These are phyloP conservation scores for Artemisia tridentata DNA, from an alignment of 129 eudicot species.

Conservation along the genomic window DNA sequence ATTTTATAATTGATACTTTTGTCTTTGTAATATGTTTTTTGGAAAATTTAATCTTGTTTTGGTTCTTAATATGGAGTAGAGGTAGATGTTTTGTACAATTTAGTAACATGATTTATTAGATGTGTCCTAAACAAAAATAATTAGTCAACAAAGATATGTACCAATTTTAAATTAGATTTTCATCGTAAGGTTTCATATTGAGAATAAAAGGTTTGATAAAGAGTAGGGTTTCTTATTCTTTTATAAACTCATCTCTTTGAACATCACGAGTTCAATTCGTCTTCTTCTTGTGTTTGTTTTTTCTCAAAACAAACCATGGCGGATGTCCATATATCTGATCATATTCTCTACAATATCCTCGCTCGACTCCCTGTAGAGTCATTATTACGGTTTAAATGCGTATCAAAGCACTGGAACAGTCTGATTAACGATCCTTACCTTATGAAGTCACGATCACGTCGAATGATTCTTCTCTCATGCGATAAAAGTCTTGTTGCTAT, in stretches of 20 bases:
- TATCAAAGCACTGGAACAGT: not conserved
- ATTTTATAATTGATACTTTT: not conserved
- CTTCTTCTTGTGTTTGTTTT: too few species aligned
- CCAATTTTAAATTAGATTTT: too few species aligned
- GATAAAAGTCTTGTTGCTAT: not conserved
- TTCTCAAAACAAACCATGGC: not conserved
- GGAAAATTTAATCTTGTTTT: conserved; percentile 14
- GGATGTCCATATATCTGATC: not conserved
- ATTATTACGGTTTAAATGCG: not conserved
- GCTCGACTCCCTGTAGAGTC: not conserved
- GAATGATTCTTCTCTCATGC: not conserved
- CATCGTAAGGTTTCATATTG: too few species aligned
- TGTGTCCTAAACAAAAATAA: too few species aligned
- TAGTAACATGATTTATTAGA: too few species aligned
- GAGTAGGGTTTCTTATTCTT: too few species aligned
- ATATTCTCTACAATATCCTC: not conserved
- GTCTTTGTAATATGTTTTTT: not conserved
- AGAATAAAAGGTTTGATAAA: too few species aligned
- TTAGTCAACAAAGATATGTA: too few species aligned
- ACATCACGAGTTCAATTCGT: too few species aligned
- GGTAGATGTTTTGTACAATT: too few species aligned
- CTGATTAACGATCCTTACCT: not conserved
- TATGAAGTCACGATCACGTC: not conserved
- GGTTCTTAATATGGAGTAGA: too few species aligned
- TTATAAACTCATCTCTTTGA: too few species aligned